Conservation (phyloP, 2,329 filamentous ascomycete genomes). For the Diaporthe ampelina region DNA sequence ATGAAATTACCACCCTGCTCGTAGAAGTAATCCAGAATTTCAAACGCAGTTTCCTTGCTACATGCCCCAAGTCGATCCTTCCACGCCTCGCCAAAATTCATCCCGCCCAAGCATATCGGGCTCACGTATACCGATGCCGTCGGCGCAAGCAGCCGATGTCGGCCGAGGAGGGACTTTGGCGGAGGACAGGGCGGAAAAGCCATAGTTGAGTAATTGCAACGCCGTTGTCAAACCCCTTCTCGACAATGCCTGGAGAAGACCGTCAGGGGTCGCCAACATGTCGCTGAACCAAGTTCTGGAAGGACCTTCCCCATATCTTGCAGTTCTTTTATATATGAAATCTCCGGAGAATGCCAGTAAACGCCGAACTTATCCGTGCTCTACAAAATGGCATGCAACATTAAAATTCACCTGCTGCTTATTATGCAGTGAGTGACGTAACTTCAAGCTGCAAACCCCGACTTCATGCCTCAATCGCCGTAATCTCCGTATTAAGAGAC, state of each 20-base stretch:
- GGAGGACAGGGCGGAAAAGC: slow-evolving; percentile 50
- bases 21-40: slow-evolving; percentile 76
- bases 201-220: neutral
- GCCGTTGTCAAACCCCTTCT: neutral
- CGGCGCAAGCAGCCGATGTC: slow-evolving; percentile 76
- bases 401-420: neutral
- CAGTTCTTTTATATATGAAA: neutral
- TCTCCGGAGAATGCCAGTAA: neutral
- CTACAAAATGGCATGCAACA: neutral
- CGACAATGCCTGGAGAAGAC: too few species aligned
- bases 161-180: slow-evolving; percentile 72
- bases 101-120: slow-evolving; percentile 73
- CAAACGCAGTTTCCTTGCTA: slow-evolving; percentile 71
- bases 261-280: neutral
- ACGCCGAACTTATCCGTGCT: neutral
- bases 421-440: neutral
- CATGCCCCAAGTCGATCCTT: slow-evolving; percentile 73
- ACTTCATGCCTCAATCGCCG: neutral
- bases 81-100: slow-evolving; percentile 68
- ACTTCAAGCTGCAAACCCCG: neutral
- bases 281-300: neutral
- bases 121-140: slow-evolving; percentile 75
- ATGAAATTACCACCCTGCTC: slow-evolving; percentile 79
- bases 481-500: neutral
- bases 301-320: neutral